Evolutionary conservation across 441 rosid genomes (phyloP).

Genomic region (Biscutella laevigata): DNA sequence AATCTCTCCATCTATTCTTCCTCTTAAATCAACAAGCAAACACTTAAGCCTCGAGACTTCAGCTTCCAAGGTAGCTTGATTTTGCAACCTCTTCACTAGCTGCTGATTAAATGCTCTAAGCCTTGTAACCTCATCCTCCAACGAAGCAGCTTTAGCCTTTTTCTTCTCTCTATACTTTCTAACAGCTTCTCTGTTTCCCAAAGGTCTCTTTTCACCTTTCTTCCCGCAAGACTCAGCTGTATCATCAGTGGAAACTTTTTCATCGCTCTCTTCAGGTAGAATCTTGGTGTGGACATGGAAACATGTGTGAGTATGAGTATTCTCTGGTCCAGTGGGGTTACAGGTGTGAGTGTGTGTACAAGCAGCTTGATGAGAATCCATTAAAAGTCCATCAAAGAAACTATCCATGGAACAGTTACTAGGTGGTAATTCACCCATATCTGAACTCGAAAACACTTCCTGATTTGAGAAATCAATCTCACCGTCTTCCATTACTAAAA

Average conservation of each 20-base stretch:
- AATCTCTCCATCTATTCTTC: constrained; percentile 94
- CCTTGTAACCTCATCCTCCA: constrained; percentile 78
- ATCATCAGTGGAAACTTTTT: constrained; percentile 59
- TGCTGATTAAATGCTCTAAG: constrained; percentile 76
- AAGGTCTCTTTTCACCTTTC: constrained; percentile 56
- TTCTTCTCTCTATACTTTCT: constrained; percentile 94
- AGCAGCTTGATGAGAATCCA: constrained; percentile 72
- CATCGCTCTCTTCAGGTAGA: constrained; percentile 57
- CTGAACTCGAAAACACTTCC: constrained; percentile 50
- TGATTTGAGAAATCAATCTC: constrained; percentile 81
- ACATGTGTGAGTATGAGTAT: constrained; percentile 88
- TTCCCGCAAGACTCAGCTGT: constrained; percentile 62
- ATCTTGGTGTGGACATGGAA: constrained; percentile 87
- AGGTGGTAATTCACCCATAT: constrained; percentile 58
- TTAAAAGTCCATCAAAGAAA: constrained; percentile 65
- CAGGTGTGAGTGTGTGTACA: constrained; percentile 97
- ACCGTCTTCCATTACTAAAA: constrained; percentile 65
- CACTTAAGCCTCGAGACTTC: constrained; percentile 90
- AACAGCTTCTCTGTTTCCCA: constrained; percentile 84
- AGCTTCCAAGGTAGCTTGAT: constrained; percentile 79
- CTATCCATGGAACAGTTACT: constrained; percentile 65
- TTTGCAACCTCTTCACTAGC: constrained; percentile 74
- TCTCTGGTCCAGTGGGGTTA: constrained; percentile 93
- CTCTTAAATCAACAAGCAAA: constrained; percentile 88
- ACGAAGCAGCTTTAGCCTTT: constrained; percentile 81